Conservation (phyloP, 345 rosid genomes). For the Clarkia xantiana region DNA sequence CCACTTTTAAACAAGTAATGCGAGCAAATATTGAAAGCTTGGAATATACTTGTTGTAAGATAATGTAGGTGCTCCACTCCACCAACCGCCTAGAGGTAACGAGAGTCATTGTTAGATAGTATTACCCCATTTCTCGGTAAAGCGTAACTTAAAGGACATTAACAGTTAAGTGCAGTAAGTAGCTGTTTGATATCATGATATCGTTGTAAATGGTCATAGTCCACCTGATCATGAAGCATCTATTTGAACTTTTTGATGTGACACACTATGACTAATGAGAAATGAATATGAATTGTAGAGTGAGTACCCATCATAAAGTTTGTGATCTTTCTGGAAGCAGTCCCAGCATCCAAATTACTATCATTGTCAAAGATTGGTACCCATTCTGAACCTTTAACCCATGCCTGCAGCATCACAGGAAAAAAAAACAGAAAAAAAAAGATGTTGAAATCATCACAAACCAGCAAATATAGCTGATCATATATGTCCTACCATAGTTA, state of each 20-base stretch:
- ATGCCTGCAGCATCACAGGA: conserved; percentile 35
- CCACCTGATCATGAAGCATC: no score
- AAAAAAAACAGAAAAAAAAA: conserved; percentile 4
- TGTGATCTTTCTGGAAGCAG: conserved; percentile 50
- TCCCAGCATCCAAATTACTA: conserved; percentile 40
- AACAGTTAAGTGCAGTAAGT: background rate
- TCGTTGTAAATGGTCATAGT: no score
- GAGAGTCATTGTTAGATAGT: conserved; percentile 9
- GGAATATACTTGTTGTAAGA: conserved; percentile 47
- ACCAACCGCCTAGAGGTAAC: conserved; percentile 73
- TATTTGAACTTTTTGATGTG: no score
- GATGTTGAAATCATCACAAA: background rate
- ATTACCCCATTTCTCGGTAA: no score
- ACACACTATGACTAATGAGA: background rate
- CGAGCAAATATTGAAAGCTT: conserved; percentile 1
- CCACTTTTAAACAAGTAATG: conserved; percentile 6
- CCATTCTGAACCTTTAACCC: conserved; percentile 84
- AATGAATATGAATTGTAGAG: background rate
- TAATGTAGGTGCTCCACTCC: conserved; percentile 77
- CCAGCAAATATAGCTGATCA: no score
- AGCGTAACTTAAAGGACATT: no score
- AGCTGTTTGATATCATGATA: no score
- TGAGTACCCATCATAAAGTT: conserved; percentile 67
- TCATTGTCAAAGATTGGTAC: conserved; percentile 69
- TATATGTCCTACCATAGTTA: no score